Conservation (phyloP, 352 stramenopile genomes). For the Globisporangium megalacanthum region DNA sequence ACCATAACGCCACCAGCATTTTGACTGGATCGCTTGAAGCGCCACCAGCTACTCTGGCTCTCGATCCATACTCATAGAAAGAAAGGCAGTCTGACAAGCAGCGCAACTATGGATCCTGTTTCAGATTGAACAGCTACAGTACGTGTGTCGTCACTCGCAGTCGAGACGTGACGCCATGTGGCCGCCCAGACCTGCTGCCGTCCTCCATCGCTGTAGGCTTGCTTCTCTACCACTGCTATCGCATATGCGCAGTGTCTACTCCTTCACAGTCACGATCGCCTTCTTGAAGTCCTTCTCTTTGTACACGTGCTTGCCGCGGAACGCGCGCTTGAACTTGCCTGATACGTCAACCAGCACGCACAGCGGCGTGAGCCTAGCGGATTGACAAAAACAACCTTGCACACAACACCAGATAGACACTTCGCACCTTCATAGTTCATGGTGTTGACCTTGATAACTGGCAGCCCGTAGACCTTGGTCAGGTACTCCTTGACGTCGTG, state of each 20-base stretch:
- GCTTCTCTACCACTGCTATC: not conserved
- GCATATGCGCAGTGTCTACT: constrained; percentile 26
- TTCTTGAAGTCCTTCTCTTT: constrained; percentile 94
- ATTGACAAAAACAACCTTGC: not conserved
- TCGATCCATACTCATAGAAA: too few relatives aligned
- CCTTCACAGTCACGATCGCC: constrained; percentile 86
- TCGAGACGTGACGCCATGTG: too few relatives aligned
- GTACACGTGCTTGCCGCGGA: constrained; percentile 81
- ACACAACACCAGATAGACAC: constrained; percentile 8
- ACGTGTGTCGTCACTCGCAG: too few relatives aligned
- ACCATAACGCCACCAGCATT: too few relatives aligned
- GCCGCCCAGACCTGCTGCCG: constrained; percentile 2
- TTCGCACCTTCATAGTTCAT: constrained; percentile 92
- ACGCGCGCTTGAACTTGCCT: constrained; percentile 89
- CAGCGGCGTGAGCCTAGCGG: not conserved
- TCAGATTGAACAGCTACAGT: too few relatives aligned
- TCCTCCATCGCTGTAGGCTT: constrained; percentile 4
- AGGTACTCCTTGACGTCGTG: constrained; percentile 97
- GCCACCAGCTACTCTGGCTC: not conserved
- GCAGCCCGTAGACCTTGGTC: constrained; percentile 94
- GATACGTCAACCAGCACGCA: not conserved
- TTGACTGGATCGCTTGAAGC: too few relatives aligned
- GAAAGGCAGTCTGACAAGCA: not conserved
- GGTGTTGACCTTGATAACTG: constrained; percentile 93
- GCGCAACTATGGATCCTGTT: not conserved